Evolutionary conservation across 108 stramenopile species (phyloP), one percentile per base, ranked within the genome.

Genomic region (Schizochytrium sp.): DNA sequence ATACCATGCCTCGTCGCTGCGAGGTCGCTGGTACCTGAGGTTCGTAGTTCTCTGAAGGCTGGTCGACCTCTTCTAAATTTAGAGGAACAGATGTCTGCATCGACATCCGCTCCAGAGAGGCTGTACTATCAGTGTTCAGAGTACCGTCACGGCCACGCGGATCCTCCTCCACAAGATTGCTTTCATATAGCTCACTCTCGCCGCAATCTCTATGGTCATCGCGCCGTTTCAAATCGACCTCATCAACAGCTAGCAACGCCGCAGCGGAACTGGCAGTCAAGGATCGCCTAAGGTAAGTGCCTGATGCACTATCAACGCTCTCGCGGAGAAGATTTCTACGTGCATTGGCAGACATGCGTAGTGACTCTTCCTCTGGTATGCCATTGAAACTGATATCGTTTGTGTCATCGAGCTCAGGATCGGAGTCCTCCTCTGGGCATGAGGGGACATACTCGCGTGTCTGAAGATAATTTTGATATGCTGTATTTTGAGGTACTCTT

Each of bases 401-500:
- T 45, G 56, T 4, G 57, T 42, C 57, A 58, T 87, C 87, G 5
- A 73, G 15, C 38, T 87, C 87, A 8, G 56, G 44, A 58, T 87
- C 57, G 4, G 56, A 38, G 38, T 58, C 57, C 57, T 87, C 87
- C n/a, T 87, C 87, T 10, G 28, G 38, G 57, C 87, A 87, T 12
- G 28, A 38, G 4, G 87, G 57, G 57, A 87, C 2, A 41, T 57
- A 57, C 38, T 57, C 41, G 3, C 87, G 56, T 44, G 41, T 59
- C 1, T 57, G 57, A 56, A 59, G 13, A 47, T 87, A 87, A 90
- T 88, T 38, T 72, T 90, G 46, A 87, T 72, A 38, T 58, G 92
- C 92, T 88, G 92, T 56, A 42, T 83, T 83, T 17, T 47, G 45
- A 13, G 92, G 92, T 87, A 92, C 88, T 46, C 89, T 55, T 46